These are phyloP conservation scores for Aquilaria yunnanensis DNA, from an alignment of 345 rosid genomes.

Conservation along the genomic window DNA sequence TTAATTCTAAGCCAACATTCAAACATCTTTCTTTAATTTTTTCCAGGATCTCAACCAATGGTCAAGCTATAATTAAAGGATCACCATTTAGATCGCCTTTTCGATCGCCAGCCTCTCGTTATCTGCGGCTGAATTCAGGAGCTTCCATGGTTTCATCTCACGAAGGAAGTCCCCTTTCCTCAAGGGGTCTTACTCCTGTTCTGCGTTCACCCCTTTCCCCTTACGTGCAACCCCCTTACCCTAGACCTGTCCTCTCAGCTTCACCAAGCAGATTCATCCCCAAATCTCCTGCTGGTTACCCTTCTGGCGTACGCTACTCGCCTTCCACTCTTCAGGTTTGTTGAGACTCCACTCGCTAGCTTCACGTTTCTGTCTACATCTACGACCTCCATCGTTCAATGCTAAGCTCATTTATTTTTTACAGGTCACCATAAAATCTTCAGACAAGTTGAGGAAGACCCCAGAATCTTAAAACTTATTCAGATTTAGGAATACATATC, in stretches of 20 bases:
- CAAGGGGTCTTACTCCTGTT: constrained; percentile 34
- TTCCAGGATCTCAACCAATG: constrained; percentile 48
- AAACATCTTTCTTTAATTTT: background rate
- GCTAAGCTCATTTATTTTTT: no score
- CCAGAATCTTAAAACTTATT: no score
- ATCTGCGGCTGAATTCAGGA: no score
- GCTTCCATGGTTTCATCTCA: no score
- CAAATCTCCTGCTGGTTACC: constrained; percentile 18
- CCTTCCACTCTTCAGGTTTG: constrained; percentile 33
- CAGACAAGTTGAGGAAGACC: no score
- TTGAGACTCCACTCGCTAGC: background rate
- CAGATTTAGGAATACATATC: no score
- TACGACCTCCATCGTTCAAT: no score
- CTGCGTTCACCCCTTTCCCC: constrained; percentile 49
- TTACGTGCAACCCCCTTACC: constrained; percentile 39
- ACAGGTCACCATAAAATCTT: no score
- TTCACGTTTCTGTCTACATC: no score
- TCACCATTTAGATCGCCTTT: constrained; percentile 36
- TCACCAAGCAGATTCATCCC: constrained; percentile 37
- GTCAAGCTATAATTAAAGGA: constrained; percentile 24
- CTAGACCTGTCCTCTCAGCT: constrained; percentile 35
- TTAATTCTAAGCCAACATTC: background rate
- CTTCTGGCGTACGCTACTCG: constrained; percentile 14
- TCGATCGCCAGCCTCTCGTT: constrained; percentile 12
- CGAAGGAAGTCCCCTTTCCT: constrained; percentile 30